Evolutionary conservation across 2,329 filamentous ascomycete species (phyloP).

Genomic region (Albophoma yamanashiensis): DNA sequence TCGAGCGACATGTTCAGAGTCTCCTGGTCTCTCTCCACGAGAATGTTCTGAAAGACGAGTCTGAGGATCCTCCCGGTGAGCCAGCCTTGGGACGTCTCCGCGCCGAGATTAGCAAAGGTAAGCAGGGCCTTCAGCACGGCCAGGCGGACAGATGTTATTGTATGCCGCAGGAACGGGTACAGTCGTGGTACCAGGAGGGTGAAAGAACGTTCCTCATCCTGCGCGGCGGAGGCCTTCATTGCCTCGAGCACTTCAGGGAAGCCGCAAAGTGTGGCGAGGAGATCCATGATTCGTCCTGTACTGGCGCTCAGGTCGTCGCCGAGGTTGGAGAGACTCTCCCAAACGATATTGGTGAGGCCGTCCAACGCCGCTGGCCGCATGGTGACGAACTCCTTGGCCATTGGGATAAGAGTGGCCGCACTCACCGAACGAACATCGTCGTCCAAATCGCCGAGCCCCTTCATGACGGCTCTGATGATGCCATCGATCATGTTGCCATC

Average conservation of each 20-base stretch:
- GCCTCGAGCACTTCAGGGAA: conserved; percentile 87
- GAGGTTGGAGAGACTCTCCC: conserved; percentile 94
- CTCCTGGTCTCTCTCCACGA: conserved; percentile 81
- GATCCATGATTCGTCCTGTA: conserved; percentile 96
- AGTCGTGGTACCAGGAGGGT: conserved; percentile 84
- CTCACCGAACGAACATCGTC: conserved; percentile 96
- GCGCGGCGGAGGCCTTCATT: conserved; percentile 81
- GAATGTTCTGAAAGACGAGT: conserved; percentile 86
- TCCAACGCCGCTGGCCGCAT: conserved; percentile 71
- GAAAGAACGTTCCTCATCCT: conserved; percentile 82
- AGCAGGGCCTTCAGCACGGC: conserved; percentile 86
- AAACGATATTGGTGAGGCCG: conserved; percentile 83
- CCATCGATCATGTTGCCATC: conserved; percentile 84
- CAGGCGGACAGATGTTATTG: conserved; percentile 88
- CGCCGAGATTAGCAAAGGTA: conserved; percentile 84
- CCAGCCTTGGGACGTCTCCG: conserved; percentile 76
- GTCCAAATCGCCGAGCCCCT: conserved; percentile 79
- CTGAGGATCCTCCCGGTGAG: conserved; percentile 81
- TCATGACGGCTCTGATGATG: conserved; percentile 86
- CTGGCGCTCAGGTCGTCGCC: conserved; percentile 95
- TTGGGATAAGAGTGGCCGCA: conserved; percentile 92
- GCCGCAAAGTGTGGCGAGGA: conserved; percentile 88
- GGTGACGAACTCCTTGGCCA: conserved; percentile 87
- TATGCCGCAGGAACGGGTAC: conserved; percentile 93
- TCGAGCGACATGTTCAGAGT: conserved; percentile 77